phyloP scores from a whole-genome alignment of 2,329 filamentous ascomycete species.

The Blastomyces percursus region DNA sequence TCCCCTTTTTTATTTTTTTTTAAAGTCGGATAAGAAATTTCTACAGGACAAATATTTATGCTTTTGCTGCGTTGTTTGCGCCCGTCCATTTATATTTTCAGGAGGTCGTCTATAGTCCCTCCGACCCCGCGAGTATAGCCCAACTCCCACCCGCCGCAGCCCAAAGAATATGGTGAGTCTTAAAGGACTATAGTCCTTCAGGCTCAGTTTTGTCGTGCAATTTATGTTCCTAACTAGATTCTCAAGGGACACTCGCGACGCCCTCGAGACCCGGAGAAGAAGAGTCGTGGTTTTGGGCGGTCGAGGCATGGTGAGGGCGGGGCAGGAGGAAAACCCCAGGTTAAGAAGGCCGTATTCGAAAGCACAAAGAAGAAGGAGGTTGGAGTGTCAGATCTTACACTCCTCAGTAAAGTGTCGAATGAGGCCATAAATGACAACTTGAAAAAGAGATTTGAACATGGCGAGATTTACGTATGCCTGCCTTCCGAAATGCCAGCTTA shows the following conservation, averaged over 20 bases:
- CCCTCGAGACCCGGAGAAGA: conserved; percentile 33
- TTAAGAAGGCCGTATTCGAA: conserved; percentile 94
- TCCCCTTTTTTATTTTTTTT: neutral
- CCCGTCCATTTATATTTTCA: neutral
- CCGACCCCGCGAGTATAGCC: neutral
- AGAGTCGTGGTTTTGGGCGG: conserved; percentile 33
- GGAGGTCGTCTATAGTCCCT: neutral
- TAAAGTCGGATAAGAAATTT: neutral
- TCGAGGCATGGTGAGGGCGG: conserved; percentile 34
- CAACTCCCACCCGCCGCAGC: neutral
- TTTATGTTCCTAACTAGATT: neutral
- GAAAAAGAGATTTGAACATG: conserved; percentile 95
- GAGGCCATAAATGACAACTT: conserved; percentile 99
- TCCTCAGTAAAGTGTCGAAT: conserved; percentile 97
- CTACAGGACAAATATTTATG: neutral
- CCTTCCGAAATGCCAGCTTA: neutral
- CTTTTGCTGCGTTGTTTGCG: neutral
- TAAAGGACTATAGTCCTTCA: neutral
- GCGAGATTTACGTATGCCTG: conserved; percentile 72
- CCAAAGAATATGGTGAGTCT: neutral
- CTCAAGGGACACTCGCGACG: conserved; percentile 34
- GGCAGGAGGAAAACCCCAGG: conserved; percentile 50
- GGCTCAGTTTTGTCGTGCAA: neutral
- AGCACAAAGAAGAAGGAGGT: conserved; percentile 98
- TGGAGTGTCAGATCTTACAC: conserved; percentile 90